A percentile compares a stretch with the other conserved stretches of the same genome.
These are phyloP conservation scores for Asparagopsis taxiformis DNA, from an alignment of 31 red algal species.

Conservation along the genomic window DNA sequence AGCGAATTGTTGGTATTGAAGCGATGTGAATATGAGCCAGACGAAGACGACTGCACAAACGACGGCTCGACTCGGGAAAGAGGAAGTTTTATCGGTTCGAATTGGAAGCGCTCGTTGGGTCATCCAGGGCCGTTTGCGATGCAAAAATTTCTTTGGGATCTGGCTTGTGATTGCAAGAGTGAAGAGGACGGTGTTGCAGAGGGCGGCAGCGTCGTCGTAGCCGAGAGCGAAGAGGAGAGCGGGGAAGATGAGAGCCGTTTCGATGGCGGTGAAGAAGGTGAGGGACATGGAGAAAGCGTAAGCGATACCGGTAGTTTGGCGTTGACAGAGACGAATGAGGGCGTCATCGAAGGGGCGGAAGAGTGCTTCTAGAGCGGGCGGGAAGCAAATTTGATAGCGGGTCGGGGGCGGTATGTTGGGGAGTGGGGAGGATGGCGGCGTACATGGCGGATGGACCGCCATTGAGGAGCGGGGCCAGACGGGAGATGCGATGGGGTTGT, in stretches of 20 bases:
- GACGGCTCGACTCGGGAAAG: conserved; percentile 84
- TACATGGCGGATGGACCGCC: background rate
- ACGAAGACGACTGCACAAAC: conserved; percentile 84
- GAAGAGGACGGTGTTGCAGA: conserved; percentile 46
- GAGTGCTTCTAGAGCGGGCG: conserved; percentile 8
- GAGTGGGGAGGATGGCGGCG: background rate
- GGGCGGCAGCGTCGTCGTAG: conserved; percentile 55
- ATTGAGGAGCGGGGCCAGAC: background rate
- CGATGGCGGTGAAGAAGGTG: conserved; percentile 79
- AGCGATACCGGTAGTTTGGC: conserved; percentile 9
- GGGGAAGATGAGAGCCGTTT: conserved; percentile 54
- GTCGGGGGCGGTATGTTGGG: conserved; percentile 19
- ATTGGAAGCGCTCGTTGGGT: conserved; percentile 44
- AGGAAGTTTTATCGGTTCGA: conserved; percentile 69
- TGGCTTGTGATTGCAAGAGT: conserved; percentile 65
- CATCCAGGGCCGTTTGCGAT: conserved; percentile 80
- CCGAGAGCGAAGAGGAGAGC: conserved; percentile 62
- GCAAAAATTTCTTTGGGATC: conserved; percentile 82
- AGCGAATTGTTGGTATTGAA: conserved; percentile 19
- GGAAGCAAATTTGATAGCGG: conserved; percentile 34
- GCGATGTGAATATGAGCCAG: conserved; percentile 38
- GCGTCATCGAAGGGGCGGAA: conserved; percentile 46
- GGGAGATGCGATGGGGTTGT: background rate
- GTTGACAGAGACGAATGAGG: conserved; percentile 31
- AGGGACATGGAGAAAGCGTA: conserved; percentile 44